These are phyloP conservation scores for Salvia splendens DNA, from an alignment of 257 asterid species.

Conservation along the genomic window DNA sequence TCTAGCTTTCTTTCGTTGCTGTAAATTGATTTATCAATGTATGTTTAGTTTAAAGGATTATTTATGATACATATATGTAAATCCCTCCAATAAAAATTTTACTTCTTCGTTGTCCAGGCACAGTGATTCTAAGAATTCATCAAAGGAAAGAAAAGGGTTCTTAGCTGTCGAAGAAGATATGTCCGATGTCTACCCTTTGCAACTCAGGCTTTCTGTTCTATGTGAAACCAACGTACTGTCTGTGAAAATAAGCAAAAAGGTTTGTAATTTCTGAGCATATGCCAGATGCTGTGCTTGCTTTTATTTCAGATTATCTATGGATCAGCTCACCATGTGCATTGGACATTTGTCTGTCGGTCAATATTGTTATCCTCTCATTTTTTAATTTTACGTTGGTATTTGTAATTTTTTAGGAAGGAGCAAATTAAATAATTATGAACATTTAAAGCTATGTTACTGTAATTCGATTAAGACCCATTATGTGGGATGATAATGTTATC, in stretches of 20 bases:
- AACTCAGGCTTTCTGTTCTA: slow-evolving; percentile 74
- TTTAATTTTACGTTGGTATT: slow-evolving; percentile 12
- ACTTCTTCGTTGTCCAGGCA: slow-evolving; percentile 59
- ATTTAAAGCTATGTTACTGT: slow-evolving; percentile 3
- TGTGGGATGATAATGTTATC: slow-evolving; percentile 4
- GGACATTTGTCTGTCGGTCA: neutral
- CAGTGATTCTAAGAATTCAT: slow-evolving; percentile 63
- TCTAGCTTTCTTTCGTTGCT: neutral
- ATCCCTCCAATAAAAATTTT: neutral
- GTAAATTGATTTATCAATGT: neutral
- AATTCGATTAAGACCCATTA: slow-evolving; percentile 24
- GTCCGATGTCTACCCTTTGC: slow-evolving; percentile 90
- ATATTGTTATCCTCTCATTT: neutral
- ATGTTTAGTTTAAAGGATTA: neutral
- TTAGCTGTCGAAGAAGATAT: slow-evolving; percentile 74
- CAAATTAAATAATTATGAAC: slow-evolving; percentile 3
- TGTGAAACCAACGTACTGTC: slow-evolving; percentile 63
- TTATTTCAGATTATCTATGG: slow-evolving; percentile 20
- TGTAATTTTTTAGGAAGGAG: slow-evolving; percentile 1
- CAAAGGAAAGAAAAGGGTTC: slow-evolving; percentile 58
- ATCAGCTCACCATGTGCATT: slow-evolving; percentile 17
- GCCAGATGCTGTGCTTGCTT: slow-evolving; percentile 21
- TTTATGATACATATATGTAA: neutral
- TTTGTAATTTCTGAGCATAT: slow-evolving; percentile 35
- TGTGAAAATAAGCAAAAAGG: slow-evolving; percentile 91